Evolutionary conservation across 208 protist species (phyloP).

Genomic region (Acanthamoeba healyi): DNA sequence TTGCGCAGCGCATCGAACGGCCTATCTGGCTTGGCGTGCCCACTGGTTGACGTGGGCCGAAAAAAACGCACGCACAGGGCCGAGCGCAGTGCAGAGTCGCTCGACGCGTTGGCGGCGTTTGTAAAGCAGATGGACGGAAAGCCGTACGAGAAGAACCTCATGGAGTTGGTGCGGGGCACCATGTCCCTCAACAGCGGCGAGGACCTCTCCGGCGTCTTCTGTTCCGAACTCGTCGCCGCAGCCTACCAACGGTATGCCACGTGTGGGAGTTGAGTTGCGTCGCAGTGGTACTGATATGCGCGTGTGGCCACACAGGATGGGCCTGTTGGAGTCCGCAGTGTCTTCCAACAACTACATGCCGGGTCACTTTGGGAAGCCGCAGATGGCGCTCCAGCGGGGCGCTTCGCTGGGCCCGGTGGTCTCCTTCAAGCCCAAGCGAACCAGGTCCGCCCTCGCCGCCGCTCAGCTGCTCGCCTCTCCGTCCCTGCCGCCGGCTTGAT

Average conservation of each 20-base stretch:
- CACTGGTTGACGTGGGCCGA: neutral
- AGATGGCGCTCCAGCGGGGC: neutral
- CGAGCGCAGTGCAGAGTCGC: neutral
- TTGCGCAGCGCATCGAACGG: neutral
- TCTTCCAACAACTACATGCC: conserved; percentile 39
- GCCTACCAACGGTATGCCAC: neutral
- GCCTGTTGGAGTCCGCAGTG: neutral
- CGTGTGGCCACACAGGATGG: neutral
- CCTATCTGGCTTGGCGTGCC: too few species aligned
- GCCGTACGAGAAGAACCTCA: conserved; percentile 12
- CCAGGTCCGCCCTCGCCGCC: neutral
- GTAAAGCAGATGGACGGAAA: conserved; percentile 13
- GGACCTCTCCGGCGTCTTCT: conserved; percentile 40
- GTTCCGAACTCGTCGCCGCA: neutral
- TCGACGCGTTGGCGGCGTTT: conserved; percentile 1
- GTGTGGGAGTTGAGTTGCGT: too few species aligned
- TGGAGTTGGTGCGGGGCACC: conserved; percentile 12
- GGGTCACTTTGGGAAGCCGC: neutral
- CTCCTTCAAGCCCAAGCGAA: conserved; percentile 7
- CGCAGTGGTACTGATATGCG: neutral
- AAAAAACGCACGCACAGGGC: neutral
- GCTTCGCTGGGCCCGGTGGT: neutral
- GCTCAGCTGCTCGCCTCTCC: neutral
- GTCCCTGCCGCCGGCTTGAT: neutral
- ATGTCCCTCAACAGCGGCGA: neutral